Evolutionary conservation across 805 yeast genomes (phyloP).

Genomic region (Wickerhamiella hasegawae): DNA sequence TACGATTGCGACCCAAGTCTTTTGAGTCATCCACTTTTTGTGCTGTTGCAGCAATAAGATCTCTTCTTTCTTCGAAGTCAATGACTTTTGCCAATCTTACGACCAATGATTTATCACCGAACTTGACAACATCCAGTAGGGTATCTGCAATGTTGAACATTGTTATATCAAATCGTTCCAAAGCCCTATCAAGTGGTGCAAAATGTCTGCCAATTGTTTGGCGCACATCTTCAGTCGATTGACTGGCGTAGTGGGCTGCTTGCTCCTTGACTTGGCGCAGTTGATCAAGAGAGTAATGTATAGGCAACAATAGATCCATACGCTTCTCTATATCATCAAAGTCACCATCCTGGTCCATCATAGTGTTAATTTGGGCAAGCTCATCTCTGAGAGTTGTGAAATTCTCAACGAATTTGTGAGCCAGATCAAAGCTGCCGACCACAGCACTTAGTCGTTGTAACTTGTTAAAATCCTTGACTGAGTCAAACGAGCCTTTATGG

Average conservation of each 20-base stretch:
- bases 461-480: slow-evolving; percentile 51
- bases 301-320: slow-evolving; percentile 40
- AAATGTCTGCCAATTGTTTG: slow-evolving; percentile 47
- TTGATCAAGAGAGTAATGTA: slow-evolving; percentile 55
- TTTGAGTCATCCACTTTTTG: background rate
- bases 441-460: slow-evolving; percentile 51
- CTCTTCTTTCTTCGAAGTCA: slow-evolving; percentile 69
- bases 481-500: slow-evolving; percentile 38
- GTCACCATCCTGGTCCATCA: slow-evolving; percentile 34
- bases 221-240: slow-evolving; percentile 46
- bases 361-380: slow-evolving; percentile 31
- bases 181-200: slow-evolving; percentile 31
- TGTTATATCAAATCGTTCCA: slow-evolving; percentile 42
- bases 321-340: slow-evolving; percentile 24
- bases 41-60: slow-evolving; percentile 27
- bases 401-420: slow-evolving; percentile 45
- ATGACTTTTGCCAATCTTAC: slow-evolving; percentile 61
- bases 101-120: slow-evolving; percentile 49
- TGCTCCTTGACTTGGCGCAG: slow-evolving; percentile 70
- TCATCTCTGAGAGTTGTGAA: slow-evolving; percentile 40
- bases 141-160: slow-evolving; percentile 53
- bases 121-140: slow-evolving; percentile 56
- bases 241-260: slow-evolving; percentile 37
- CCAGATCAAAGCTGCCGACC: slow-evolving; percentile 57
- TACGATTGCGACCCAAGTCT: background rate